phyloP scores from a whole-genome alignment of 352 stramenopile species.

The Phytophthora hibernalis region DNA sequence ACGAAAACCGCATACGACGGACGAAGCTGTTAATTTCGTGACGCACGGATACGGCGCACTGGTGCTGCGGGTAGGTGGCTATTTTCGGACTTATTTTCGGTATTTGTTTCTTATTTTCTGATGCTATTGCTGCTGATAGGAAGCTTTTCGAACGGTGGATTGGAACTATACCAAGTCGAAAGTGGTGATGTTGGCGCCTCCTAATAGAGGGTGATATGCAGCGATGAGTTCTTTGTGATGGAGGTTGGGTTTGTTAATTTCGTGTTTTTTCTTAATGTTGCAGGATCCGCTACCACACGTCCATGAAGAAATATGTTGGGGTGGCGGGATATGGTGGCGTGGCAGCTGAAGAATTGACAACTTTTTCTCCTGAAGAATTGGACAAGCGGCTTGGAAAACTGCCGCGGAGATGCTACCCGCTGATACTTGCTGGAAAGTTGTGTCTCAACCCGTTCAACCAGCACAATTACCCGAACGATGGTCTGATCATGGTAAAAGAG shows the following conservation, averaged over 20 bases:
- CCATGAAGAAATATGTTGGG: conserved; percentile 65
- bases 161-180: conserved; percentile 80
- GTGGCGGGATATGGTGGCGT: conserved; percentile 64
- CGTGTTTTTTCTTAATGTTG: conserved; percentile 1
- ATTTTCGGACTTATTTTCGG: conserved; percentile 6
- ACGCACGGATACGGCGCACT: conserved; percentile 77
- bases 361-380: conserved; percentile 44
- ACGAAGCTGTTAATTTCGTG: conserved; percentile 73
- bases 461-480: conserved; percentile 77
- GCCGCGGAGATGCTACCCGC: conserved; percentile 60
- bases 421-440: conserved; percentile 70
- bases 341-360: conserved; percentile 64
- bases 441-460: conserved; percentile 82
- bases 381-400: conserved; percentile 73
- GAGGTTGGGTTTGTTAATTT: conserved; percentile 1
- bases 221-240: background rate
- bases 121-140: conserved; percentile 36
- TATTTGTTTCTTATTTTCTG: background rate
- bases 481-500: conserved; percentile 69
- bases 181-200: conserved; percentile 75
- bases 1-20: conserved; percentile 67
- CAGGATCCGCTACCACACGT: conserved; percentile 68
- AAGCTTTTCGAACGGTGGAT: conserved; percentile 74
- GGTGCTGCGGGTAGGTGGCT: conserved; percentile 57
- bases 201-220: conserved; percentile 63